Conservation (phyloP, 2,329 filamentous ascomycete genomes). For the Alternaria sp. region DNA sequence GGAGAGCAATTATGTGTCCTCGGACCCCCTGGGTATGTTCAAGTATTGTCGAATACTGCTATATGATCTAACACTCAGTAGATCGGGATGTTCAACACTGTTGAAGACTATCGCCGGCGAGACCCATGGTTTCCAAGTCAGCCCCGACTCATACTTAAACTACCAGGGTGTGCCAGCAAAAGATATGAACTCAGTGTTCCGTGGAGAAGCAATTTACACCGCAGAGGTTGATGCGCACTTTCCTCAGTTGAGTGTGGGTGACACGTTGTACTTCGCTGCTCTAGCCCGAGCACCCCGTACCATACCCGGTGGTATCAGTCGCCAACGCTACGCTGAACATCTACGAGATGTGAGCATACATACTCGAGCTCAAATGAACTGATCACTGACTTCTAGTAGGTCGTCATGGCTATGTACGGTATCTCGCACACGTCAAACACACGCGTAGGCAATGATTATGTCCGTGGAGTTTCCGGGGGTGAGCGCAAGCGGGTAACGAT, state of each 20-base stretch:
- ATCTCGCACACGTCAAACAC: slow-evolving; percentile 76
- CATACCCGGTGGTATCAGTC: slow-evolving; percentile 65
- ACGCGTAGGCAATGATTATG: slow-evolving; percentile 73
- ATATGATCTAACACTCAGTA: slow-evolving; percentile 12
- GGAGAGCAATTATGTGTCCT: slow-evolving; percentile 78
- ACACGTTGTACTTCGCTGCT: slow-evolving; percentile 80
- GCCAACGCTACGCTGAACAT: slow-evolving; percentile 65
- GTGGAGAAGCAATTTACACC: slow-evolving; percentile 84
- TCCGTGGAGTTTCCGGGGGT: slow-evolving; percentile 75
- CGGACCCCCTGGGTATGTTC: slow-evolving; percentile 64
- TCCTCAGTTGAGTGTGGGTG: slow-evolving; percentile 75
- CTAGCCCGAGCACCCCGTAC: slow-evolving; percentile 63
- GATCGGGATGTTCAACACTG: slow-evolving; percentile 77
- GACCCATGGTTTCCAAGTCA: slow-evolving; percentile 78
- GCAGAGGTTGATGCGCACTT: slow-evolving; percentile 84
- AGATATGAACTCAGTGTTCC: slow-evolving; percentile 77
- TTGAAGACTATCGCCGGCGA: slow-evolving; percentile 84
- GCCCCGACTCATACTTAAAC: slow-evolving; percentile 75
- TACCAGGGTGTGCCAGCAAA: slow-evolving; percentile 76
- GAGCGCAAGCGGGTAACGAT: slow-evolving; percentile 57
- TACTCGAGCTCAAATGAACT: background rate
- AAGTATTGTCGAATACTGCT: background rate
- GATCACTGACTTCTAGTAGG: slow-evolving; percentile 37
- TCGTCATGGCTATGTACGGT: slow-evolving; percentile 78
- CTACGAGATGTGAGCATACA: slow-evolving; percentile 59